Percentiles rank a stretch among this genome's conserved stretches.
These are phyloP conservation scores for Calvatia gigantea DNA, from an alignment of 768 basidiomycete genomes.

Conservation along the genomic window DNA sequence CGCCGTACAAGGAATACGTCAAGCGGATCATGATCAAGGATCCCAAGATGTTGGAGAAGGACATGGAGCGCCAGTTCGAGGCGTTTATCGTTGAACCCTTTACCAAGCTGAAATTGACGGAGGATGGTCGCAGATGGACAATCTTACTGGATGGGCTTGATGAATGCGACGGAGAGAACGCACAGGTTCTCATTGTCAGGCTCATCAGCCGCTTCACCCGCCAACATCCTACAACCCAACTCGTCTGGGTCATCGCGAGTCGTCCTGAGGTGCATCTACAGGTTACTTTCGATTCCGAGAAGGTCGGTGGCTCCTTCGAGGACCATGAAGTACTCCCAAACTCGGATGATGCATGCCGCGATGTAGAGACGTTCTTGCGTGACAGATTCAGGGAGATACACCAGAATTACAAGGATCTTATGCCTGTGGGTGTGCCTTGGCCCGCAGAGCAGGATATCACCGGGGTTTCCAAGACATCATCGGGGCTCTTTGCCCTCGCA, in stretches of 20 bases:
- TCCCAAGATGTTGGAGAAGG: too few relatives aligned
- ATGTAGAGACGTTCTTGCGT: background rate
- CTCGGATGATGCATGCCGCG: background rate
- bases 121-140: too few relatives aligned
- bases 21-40: too few relatives aligned
- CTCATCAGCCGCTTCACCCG: background rate
- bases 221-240: background rate
- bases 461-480: background rate
- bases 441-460: background rate
- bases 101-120: too few relatives aligned
- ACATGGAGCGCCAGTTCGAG: too few relatives aligned
- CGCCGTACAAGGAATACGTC: too few relatives aligned
- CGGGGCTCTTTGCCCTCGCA: background rate
- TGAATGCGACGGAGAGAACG: too few relatives aligned
- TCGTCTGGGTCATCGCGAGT: background rate
- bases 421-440: background rate
- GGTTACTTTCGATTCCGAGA: background rate
- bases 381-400: background rate
- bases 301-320: background rate
- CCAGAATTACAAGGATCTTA: background rate
- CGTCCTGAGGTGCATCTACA: background rate
- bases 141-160: too few relatives aligned
- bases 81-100: too few relatives aligned
- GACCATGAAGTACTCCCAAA: background rate
- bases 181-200: too few relatives aligned